Evolutionary conservation across 495 filamentous ascomycete species (phyloP), one percentile per base, ranked within the genome.

Genomic region (Neurospora sp.): DNA sequence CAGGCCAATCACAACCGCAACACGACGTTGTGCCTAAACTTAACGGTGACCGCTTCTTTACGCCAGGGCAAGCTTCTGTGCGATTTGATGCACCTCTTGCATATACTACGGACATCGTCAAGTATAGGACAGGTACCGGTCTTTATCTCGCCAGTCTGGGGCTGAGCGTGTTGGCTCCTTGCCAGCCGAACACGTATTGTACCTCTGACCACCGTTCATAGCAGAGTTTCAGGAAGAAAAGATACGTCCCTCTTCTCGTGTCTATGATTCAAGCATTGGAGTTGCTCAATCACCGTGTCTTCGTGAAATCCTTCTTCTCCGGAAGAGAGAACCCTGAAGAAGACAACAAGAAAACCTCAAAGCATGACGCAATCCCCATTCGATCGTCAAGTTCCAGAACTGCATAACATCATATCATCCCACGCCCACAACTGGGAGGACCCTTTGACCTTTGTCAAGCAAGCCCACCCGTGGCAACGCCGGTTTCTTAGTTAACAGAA

Each of bases 1-100:
- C 53, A 61, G 14, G 53, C 53, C 53, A 61, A 61, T 61, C 27
- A 61, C 27, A 72, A 40, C 72, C 82, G 40, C 76, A 82, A 48
- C 68, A 75, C 31, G 72, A 71, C 20, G 41, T 84, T 73, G 77
- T 79, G 14, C 78, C 76, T 17, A 77, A 81, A 73, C 78, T 40
- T 12, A 76, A 80, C 70, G 78, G 78, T 4, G 45, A 74, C 17
- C 72, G 77, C 68, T 68, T 72, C 17, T 80, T 77, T 71, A 74
- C 27, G 27, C 53, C 53, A 65, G 53, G 12, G 53, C 53, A 35
- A 65, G 53, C 53, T 65, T 61, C 53, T 61, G 27, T 35, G 53
- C 53, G 10, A 61, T 61, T 61, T 61, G 53, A 61, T 27, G 53
- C 27, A 71, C 48, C 39, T n/a, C 22, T 37, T 70, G 37, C 27